Evolutionary conservation across 2,329 filamentous ascomycete genomes (phyloP).

Genomic region (Setomelanomma holmii): DNA sequence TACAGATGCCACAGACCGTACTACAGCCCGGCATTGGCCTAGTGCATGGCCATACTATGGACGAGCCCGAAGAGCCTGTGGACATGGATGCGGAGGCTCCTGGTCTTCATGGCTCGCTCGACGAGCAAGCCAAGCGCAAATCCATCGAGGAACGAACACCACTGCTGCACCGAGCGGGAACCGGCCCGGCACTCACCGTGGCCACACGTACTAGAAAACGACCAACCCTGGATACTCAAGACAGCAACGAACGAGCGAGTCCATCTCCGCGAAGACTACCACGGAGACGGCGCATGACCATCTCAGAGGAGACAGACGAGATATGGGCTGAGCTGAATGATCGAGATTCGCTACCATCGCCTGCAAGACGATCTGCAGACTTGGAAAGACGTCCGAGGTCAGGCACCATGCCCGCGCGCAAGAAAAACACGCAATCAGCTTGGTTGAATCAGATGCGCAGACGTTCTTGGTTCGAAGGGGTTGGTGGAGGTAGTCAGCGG

Average conservation of each 20-base stretch:
- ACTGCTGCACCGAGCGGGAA: slow-evolving; percentile 42
- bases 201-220: slow-evolving; percentile 32
- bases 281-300: slow-evolving; percentile 51
- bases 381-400: slow-evolving; percentile 40
- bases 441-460: slow-evolving; percentile 45
- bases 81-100: slow-evolving; percentile 39
- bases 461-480: slow-evolving; percentile 46
- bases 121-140: slow-evolving; percentile 36
- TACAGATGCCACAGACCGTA: slow-evolving; percentile 64
- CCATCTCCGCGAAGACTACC: slow-evolving; percentile 31
- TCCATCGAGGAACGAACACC: slow-evolving; percentile 46
- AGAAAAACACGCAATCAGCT: slow-evolving; percentile 37
- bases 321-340: slow-evolving; percentile 92
- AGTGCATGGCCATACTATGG: slow-evolving; percentile 72
- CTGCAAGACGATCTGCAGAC: slow-evolving; percentile 39
- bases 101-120: slow-evolving; percentile 33
- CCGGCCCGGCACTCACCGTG: slow-evolving; percentile 38
- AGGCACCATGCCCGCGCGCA: slow-evolving; percentile 39
- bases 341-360: slow-evolving; percentile 38
- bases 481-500: slow-evolving; percentile 24
- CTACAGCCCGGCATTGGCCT: slow-evolving; percentile 84
- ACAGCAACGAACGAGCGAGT: slow-evolving; percentile 31
- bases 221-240: slow-evolving; percentile 24
- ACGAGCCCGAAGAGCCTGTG: slow-evolving; percentile 46
- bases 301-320: slow-evolving; percentile 74